Evolutionary conservation across 202 grass and related monocot genomes (phyloP), one percentile per base, ranked within the genome.

Genomic region (Eragrostis tef): DNA sequence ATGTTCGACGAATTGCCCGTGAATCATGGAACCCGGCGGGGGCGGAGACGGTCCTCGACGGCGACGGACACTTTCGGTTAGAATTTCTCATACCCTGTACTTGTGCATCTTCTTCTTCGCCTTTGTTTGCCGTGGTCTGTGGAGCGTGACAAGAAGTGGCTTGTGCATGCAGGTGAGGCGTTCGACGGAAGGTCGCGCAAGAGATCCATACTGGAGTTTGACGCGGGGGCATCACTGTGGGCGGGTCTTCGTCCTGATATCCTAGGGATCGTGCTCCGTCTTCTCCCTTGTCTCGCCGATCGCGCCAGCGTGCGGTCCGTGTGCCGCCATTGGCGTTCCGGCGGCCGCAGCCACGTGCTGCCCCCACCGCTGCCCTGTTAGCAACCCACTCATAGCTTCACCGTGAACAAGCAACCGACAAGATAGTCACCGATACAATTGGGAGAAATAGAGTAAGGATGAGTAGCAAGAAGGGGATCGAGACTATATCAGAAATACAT

Each of bases 201-300:
- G 24, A 20, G n/a, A 65, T 47, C 19, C 11, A 43, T 51, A 34
- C 6, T 42, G 3, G 53, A 57, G 19, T 34, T n/a, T 6, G 51
- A 20, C 5, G 34, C 34, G 2, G n/a, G n/a, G 48, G 20, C 0
- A 39, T 15, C 67, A 0, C 24, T 1, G 59, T 83, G 80, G 79
- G 70, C 70, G 45, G 46, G 22, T 5, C 31, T 83, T 5, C 80
- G 13, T 2, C 20, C 46, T 14, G 80, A 74, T 57, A 11, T 22
- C 19, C 57, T 83, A 26, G 58, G 62, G 39, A 12, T 59, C 5
- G 62, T 84, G 22, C 71, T 84, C 46, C 0, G 24, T 11, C 36
- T 47, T n/a, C 72, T 84, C 11, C 62, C 81, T 0, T 84, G 39
- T 36, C 22, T 47, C 0, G 63, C 63, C 5, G 81, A 84, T 71